phyloP scores from a whole-genome alignment of 257 asterid genomes.

The Solanum sejunctum region DNA sequence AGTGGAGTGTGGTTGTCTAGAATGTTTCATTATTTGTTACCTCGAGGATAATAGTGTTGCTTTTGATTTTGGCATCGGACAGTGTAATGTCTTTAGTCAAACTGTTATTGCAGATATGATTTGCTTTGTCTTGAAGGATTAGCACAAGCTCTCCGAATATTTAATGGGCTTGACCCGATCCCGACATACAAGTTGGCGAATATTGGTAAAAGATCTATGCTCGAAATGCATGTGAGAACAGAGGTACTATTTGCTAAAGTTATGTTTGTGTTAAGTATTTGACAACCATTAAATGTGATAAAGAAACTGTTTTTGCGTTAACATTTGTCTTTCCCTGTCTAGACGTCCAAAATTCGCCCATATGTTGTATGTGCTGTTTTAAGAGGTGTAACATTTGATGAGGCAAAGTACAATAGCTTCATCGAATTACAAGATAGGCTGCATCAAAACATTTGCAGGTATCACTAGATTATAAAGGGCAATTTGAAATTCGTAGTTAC shows the following conservation, averaged over 20 bases:
- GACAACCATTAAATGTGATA: neutral
- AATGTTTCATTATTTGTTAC: too few species aligned
- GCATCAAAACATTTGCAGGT: constrained; percentile 97
- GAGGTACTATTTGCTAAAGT: constrained; percentile 30
- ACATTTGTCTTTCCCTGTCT: constrained; percentile 6
- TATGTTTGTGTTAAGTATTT: neutral
- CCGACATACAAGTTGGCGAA: constrained; percentile 52
- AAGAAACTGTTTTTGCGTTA: neutral
- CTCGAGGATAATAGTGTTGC: too few species aligned
- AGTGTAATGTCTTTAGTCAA: neutral
- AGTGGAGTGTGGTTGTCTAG: too few species aligned
- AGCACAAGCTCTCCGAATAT: constrained; percentile 79
- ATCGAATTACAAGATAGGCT: constrained; percentile 94
- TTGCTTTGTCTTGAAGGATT: constrained; percentile 96
- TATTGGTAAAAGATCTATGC: constrained; percentile 43
- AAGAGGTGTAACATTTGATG: constrained; percentile 80
- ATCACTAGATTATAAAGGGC: constrained; percentile 3
- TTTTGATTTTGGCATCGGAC: neutral
- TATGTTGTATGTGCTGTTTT: constrained; percentile 88
- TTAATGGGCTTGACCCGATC: constrained; percentile 55
- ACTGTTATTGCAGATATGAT: constrained; percentile 56
- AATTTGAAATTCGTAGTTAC: neutral
- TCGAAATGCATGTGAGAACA: constrained; percentile 56
- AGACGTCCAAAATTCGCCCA: constrained; percentile 76
- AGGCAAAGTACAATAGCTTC: constrained; percentile 74